Base-by-base conservation (phyloP, 257 asterid species). In the Lantana camara region DNA sequence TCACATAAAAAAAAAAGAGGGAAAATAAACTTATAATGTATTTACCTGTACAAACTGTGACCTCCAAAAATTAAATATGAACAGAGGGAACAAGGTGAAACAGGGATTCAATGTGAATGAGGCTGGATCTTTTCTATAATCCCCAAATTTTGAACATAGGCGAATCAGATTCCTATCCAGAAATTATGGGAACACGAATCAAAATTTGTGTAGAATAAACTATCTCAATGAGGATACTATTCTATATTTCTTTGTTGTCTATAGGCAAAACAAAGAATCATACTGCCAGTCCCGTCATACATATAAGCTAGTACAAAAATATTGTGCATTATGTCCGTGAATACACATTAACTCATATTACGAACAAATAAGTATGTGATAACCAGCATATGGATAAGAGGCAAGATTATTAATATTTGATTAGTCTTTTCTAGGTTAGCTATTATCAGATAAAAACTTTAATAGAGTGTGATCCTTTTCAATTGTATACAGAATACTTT, bases 111-210 rank as follows among this genome's bases (percentile, higher is more conserved):
- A 72, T 4, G 90, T 86, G 80, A 94, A 94, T 9, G 99, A 88
- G 63, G 90, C 45, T 4, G 96, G 95, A 69, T 94, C 99, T 81
- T 94, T 94, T 45, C 95, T 91, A 63, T 94, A 94, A 37, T 94
- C 99, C 62, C 99, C 99, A 71, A 94, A 94, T 71, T 90, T 94
- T 65, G 97, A 79, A 77, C 99, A 94, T 15, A 90, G 73, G 54
- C 99, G 96, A 76, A 94, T 94, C 70, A 94, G 82, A 67, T 79
- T 94, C 79, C 99, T 84, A 73, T 94, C 99, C 99, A 90, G 92
- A 57, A 74, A 73, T 58, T 29, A 67, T 24, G 52, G 52, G 23
- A 63, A 57, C 6, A 51, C 29, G 44, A 56, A 61, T 46, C 23
- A 66, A 60, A 54, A 22, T 54, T 19, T 38, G 45, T 8, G 34